A percentile compares a stretch with the other conserved stretches of the same genome.
These are phyloP conservation scores for Oenanthe javanica DNA, from an alignment of 140 eudicot species.

Conservation along the genomic window DNA sequence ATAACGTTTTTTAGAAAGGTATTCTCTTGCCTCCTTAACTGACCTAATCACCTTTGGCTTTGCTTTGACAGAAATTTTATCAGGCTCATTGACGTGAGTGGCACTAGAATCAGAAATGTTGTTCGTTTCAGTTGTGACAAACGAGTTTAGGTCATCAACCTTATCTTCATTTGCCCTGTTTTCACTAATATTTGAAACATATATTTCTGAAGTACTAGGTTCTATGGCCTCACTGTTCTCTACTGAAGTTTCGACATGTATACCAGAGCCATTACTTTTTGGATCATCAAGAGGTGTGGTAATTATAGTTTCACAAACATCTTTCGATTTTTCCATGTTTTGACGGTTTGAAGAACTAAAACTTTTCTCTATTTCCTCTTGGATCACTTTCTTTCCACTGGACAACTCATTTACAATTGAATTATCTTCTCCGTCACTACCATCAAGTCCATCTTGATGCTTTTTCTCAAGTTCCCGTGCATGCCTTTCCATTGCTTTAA, in stretches of 20 bases:
- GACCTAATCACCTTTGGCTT: slow-evolving; percentile 51
- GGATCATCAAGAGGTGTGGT: slow-evolving; percentile 6
- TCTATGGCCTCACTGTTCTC: slow-evolving; percentile 15
- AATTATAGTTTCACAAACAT: slow-evolving; percentile 10
- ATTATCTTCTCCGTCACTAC: slow-evolving; percentile 17
- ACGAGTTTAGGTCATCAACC: neutral
- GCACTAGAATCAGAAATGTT: slow-evolving; percentile 11
- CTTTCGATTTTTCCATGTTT: neutral
- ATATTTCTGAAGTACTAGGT: slow-evolving; percentile 3
- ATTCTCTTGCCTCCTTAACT: slow-evolving; percentile 81
- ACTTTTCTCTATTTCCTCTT: slow-evolving; percentile 6
- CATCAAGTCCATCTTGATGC: neutral
- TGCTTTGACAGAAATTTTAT: slow-evolving; percentile 22
- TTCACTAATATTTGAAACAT: slow-evolving; percentile 15
- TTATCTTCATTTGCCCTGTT: slow-evolving; percentile 12
- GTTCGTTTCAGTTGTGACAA: slow-evolving; percentile 8
- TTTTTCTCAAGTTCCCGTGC: slow-evolving; percentile 40
- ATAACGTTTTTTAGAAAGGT: slow-evolving; percentile 44
- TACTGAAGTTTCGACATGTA: slow-evolving; percentile 6
- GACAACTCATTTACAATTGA: slow-evolving; percentile 9
- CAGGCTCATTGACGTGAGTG: slow-evolving; percentile 1
- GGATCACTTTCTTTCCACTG: neutral
- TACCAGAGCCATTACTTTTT: slow-evolving; percentile 9
- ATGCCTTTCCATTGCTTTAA: slow-evolving; percentile 40
- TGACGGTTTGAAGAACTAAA: neutral